Base-by-base conservation (phyloP, 352 stramenopile genomes). In the Blastocystis sp. region DNA sequence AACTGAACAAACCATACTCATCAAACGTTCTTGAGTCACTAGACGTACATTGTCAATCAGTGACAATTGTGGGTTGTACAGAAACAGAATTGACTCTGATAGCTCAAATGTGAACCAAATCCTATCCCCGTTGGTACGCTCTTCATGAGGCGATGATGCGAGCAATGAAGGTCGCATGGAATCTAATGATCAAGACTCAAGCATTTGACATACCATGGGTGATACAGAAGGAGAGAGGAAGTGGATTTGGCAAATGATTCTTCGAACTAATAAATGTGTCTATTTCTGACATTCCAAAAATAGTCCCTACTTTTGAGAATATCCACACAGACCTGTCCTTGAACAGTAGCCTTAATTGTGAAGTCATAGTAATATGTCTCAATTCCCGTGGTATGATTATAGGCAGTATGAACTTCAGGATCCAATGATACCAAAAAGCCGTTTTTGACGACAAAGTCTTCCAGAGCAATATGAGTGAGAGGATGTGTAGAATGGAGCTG, bases 261-360 rank as follows among this genome's bases (percentile, higher is more conserved):
- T 37, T 46, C 21, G 21, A 9, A 14, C 42, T 42, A 19, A 66
- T 21, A 19, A 83, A 32, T 19, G 12, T 51, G 27, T 66, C 71
- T 83, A 83, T n/a, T 14, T n/a, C 19, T 65, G 29, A 83, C 24
- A 24, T n/a, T 32, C 24, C 29, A 39, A 29, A 83, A 43, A 19
- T 1, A 66, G 63, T 65, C 32, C 27, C n/a, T 12, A 83, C 71
- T 51, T 42, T 83, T 83, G 16, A 39, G n/a, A n/a, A 66, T 29
- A 16, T 83, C 71, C 6, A 83, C 29, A 35, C 71, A 83, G 24
- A 83, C 52, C 14, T n/a, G 24, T 52, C 71, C 71, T 43, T 83
- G 42, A 1, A 66, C 51, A 6, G 71, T 83, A 5, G 71, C 49
- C 19, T 63, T 61, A 3, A 66, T 39, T 2, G n/a, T 1, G 1